Evolutionary conservation across 768 basidiomycete genomes (phyloP), one percentile per base, ranked within the genome.

Genomic region (Butyriboletus loyo): DNA sequence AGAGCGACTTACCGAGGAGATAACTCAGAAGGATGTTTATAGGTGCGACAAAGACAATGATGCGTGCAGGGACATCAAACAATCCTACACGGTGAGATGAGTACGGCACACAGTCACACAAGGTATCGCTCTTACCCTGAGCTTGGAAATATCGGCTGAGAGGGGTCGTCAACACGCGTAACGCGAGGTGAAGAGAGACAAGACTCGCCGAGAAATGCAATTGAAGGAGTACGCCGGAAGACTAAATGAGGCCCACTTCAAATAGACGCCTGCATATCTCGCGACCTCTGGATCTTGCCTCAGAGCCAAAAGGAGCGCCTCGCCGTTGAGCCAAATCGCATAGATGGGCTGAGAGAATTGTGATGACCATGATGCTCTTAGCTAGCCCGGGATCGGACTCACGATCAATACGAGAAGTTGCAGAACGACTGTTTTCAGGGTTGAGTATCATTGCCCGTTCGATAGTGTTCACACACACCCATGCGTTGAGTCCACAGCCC

Each of bases 401-500:
- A 91, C 89, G 50, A 90, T 73, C 36, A 90, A 66, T 19, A 59
- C 30, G 38, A 65, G 30, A 19, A 55, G 21, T 19, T 63, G 62
- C 2, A 63, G 34, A 32, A 63, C 62, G 19, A 50, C 62, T 63
- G 21, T 41, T 27, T 5, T 19, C 27, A 22, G 17, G 7, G 5
- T 19, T 52, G 11, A 58, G 32, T 5, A 41, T 19, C 5, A 5
- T 13, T 8, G 14, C n/a, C 40, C 13, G 31, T n/a, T 25, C 3
- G 36, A 31, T 17, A 19, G 11, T 17, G 4, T 35, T 22, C 9
- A n/a, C 14, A 55, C 54, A 39, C 56, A 88, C 87, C 75, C 90
- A 93, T 94, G 54, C 94, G 76, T 66, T 95, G 92, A 13, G 87
- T 73, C 94, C 93, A 96, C 2, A 96, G 76, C 4, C 94, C 94